Evolutionary conservation across 2,329 filamentous ascomycete species (phyloP), one percentile per base, ranked within the genome.

Genomic region (Tolypocladium ophioglossoides): DNA sequence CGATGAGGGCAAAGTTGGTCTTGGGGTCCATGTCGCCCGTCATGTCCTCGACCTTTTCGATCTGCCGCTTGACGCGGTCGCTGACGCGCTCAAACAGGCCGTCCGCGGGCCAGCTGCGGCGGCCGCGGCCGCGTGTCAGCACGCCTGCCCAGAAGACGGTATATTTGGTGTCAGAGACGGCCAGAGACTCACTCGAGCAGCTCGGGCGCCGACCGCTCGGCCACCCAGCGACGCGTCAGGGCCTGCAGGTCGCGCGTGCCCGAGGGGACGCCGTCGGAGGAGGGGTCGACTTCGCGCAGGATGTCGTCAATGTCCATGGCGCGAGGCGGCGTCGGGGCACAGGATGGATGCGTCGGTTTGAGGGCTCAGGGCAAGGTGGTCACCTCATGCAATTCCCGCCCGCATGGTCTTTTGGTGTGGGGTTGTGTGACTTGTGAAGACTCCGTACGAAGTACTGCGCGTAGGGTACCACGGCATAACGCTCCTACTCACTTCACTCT

Each of bases 1-100:
- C 87, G 50, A 96, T 96, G 65, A 97, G 84, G 57, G 84, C 84
- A 69, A 99, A 96, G 68, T 96, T 97, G 59, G 89, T 86, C 70
- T 88, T 91, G 49, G 91, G 87, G 64, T 95, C 91, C 83, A 91
- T 87, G 65, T 88, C 85, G 58, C 87, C 87, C 14, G 87, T 92
- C 78, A 91, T 81, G 56, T 85, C 81, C 72, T 89, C 86, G 58
- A 89, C 82, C 61, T 77, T 79, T 69, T 85, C 80, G 64, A 88
- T 87, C 74, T 89, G 86, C 49, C 73, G 71, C 61, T 84, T 82
- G 59, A 90, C 82, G 56, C 85, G 80, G 56, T 83, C 80, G 72
- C 91, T 87, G 63, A 94, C 82, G 59, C 92, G 83, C 60, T 94
- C 87, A 67, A 99, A 88, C 55, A 97, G 76, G 20, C 82, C 81